Percentiles rank a stretch among this genome's conserved stretches.
phyloP scores from a whole-genome alignment of 176 grass and related monocot genomes.

The Coix lacrymajobi region DNA sequence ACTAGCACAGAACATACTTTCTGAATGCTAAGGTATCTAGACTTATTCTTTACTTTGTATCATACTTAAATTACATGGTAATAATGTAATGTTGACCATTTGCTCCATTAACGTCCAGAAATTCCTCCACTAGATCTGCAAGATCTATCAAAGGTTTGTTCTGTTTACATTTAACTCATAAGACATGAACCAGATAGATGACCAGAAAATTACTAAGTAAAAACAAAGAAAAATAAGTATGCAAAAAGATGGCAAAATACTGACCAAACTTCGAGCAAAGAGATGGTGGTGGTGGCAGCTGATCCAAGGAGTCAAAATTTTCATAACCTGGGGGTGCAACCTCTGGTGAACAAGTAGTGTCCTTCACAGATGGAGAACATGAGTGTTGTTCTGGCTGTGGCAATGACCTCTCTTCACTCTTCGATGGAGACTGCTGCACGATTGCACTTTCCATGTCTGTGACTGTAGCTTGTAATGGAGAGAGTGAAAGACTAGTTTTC shows the following conservation, averaged over 20 bases:
- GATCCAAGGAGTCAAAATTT: not conserved
- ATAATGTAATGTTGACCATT: not conserved
- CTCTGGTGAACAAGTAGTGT: conserved; percentile 14
- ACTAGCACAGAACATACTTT: not conserved
- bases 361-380: conserved; percentile 13
- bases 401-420: conserved; percentile 11
- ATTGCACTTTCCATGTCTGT: conserved; percentile 17
- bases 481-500: not conserved
- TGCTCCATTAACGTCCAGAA: not conserved
- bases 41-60: not conserved
- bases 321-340: conserved; percentile 9
- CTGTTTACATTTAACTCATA: not conserved
- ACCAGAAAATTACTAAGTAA: conserved; percentile 9
- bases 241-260: conserved; percentile 2
- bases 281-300: conserved; percentile 17
- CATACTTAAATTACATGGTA: not conserved
- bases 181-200: conserved; percentile 2
- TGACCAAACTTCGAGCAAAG: conserved; percentile 21
- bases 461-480: not conserved
- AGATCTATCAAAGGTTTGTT: not conserved
- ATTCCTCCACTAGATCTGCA: not conserved
- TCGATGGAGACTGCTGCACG: not conserved
- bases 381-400: conserved; percentile 10
- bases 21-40: conserved; percentile 2
- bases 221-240: not conserved